Evolutionary conservation across 225 moss, liverwort and hornwort species (phyloP), one percentile per base, ranked within the genome.

Genomic region (Thuidium tamariscinum): DNA sequence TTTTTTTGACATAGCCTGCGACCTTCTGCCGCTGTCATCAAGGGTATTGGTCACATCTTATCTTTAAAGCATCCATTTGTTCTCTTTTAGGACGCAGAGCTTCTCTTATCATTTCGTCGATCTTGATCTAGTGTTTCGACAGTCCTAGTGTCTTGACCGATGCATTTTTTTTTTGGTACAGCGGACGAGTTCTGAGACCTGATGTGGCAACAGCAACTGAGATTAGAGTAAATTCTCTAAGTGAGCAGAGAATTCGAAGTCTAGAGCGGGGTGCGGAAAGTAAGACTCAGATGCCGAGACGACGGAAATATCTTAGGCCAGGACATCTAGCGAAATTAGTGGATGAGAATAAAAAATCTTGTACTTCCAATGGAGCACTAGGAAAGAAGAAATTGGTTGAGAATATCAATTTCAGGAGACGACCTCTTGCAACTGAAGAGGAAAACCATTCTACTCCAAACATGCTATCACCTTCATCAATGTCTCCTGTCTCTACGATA

Each of bases 291-390:
- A 81, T 80, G n/a, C 76, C 87, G 68, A 80, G 90, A 82, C 87
- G 90, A 32, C 87, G 92, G 39, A 90, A 90, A 49, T 90, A 89
- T 62, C 74, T 92, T 29, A 90, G 90, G 69, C 90, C 92, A 41
- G 92, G 92, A 26, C 88, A 92, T 66, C 61, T 92, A 67, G 90
- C 87, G 30, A 88, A 87, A 87, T 76, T 92, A 87, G 92, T 90
- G 36, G 85, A 89, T 56, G 91, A 91, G 48, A 88, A 90, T 62
- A 90, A 85, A 32, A 89, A 88, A 80, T 88, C 90, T 44, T 88
- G 90, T 29, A 25, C 72, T 44, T 77, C 92, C 4, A 75, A 88
- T 22, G 89, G 85, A 57, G 88, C 87, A 32, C 29, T 90, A 55
- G 92, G 92, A 85, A 90, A 79, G 85, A 92, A 89, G 34, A 90